A percentile compares a stretch with the other conserved stretches of the same genome.
These are phyloP conservation scores for Neofusicoccum sp. DNA, from an alignment of 2,329 filamentous ascomycete species.

Conservation along the genomic window DNA sequence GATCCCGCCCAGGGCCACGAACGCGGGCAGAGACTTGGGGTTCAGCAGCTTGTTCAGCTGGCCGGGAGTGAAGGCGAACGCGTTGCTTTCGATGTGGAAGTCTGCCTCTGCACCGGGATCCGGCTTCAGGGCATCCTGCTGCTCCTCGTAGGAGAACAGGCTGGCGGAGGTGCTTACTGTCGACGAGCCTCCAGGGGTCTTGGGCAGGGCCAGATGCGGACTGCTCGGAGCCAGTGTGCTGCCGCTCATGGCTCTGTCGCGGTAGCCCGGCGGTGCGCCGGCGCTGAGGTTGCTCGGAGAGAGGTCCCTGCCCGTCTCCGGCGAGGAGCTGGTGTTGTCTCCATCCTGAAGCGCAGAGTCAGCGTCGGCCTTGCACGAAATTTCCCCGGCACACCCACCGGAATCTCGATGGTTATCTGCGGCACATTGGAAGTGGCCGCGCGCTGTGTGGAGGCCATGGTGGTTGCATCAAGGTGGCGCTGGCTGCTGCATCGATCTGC, in stretches of 20 bases:
- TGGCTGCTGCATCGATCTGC: conserved; percentile 4
- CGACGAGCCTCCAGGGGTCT: conserved; percentile 13
- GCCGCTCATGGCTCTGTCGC: conserved; percentile 18
- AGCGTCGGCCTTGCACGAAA: background rate
- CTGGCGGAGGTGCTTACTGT: conserved; percentile 15
- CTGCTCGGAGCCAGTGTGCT: conserved; percentile 10
- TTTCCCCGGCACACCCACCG: background rate
- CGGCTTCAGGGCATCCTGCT: conserved; percentile 66
- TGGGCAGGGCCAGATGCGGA: conserved; percentile 7
- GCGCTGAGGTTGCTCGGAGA: background rate
- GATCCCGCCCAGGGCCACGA: conserved; percentile 72
- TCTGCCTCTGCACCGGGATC: conserved; percentile 74
- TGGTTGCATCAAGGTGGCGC: background rate
- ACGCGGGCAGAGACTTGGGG: conserved; percentile 73
- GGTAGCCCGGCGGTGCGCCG: background rate
- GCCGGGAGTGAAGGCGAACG: conserved; percentile 80
- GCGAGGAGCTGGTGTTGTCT: background rate
- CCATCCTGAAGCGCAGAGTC: background rate
- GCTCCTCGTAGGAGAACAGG: conserved; percentile 21
- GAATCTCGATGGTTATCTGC: conserved; percentile 13
- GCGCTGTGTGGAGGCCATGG: background rate
- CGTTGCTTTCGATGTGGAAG: conserved; percentile 69
- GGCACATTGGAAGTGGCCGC: background rate
- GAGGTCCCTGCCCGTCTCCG: background rate
- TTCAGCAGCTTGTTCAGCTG: conserved; percentile 79